Base-by-base conservation (phyloP, 2,329 filamentous ascomycete species). In the Pyricularia pennisetigena region DNA sequence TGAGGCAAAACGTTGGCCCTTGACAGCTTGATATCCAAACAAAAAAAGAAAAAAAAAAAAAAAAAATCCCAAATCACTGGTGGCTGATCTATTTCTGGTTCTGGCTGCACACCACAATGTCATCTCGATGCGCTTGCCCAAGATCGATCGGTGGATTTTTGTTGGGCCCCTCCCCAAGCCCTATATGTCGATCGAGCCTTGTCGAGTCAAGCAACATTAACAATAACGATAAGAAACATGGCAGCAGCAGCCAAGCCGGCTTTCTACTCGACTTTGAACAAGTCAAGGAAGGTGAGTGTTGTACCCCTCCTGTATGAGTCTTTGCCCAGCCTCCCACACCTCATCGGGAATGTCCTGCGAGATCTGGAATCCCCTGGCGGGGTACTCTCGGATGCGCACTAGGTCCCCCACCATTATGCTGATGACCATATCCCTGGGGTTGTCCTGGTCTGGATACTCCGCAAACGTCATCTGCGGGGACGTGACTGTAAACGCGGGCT, bases 381-480 rank as follows among this genome's bases (percentile, higher is more conserved):
- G 78, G 70, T 82, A 82, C 23, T 81, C 79, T 3, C 73, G 74
- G 54, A 83, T 79, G 1, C 81, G 74, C 8, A 82, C 71, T 41
- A 82, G 71, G 69, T 82, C 81, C 1, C 81, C 81, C 0, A 82
- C 79, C 74, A 81, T 80, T 70, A 82, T 79, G 66, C 76, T 79
- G 14, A 78, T 77, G 26, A 82, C 80, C 54, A 82, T 71, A 4
- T 80, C 78, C 59, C 73, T 70, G 2, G 80, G 79, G 63, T 82
- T 82, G 8, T 78, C 75, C 35, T 71, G 74, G 69, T 82, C 76
- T 0, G 79, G 79, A 65, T 82, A 83, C 57, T 79, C 76, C 4
- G 71, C 72, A 72, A 80, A 82, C 2, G 69, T 70, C 41, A 82
- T 68, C 67, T 73, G 73, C 26, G 80, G 80, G 28, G 78, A 80